Evolutionary conservation across 768 basidiomycete species (phyloP).

Genomic region (Tulasnella sp.): DNA sequence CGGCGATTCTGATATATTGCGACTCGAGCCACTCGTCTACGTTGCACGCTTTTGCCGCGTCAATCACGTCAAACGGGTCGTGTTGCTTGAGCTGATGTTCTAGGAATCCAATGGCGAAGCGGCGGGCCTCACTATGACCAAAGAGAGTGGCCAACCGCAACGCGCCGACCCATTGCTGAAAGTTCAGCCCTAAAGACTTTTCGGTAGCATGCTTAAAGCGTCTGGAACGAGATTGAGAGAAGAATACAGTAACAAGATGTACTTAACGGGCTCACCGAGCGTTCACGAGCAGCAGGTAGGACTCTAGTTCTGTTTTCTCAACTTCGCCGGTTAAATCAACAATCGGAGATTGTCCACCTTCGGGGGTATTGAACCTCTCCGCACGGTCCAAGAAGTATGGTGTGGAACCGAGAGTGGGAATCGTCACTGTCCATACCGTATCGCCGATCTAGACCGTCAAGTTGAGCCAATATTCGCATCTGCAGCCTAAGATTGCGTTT

Average conservation of each 20-base stretch:
- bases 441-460: neutral
- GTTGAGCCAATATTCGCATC: neutral
- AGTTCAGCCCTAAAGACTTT: neutral
- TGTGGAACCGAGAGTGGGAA: neutral
- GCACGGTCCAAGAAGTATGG: neutral
- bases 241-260: neutral
- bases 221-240: neutral
- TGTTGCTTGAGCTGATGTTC: neutral
- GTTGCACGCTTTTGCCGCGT: neutral
- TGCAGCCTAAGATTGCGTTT: neutral
- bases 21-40: neutral
- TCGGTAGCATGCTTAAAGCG: neutral
- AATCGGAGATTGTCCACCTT: neutral
- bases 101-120: neutral
- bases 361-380: neutral
- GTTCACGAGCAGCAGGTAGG: neutral
- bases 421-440: neutral
- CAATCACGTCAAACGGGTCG: neutral
- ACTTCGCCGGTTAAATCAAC: neutral
- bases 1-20: neutral
- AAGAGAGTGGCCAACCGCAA: neutral
- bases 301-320: neutral
- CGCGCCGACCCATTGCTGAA: neutral
- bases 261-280: neutral
- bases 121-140: neutral